These are phyloP conservation scores for Cordyceps fumosorosea DNA, from an alignment of 2,329 filamentous ascomycete genomes.

Conservation along the genomic window DNA sequence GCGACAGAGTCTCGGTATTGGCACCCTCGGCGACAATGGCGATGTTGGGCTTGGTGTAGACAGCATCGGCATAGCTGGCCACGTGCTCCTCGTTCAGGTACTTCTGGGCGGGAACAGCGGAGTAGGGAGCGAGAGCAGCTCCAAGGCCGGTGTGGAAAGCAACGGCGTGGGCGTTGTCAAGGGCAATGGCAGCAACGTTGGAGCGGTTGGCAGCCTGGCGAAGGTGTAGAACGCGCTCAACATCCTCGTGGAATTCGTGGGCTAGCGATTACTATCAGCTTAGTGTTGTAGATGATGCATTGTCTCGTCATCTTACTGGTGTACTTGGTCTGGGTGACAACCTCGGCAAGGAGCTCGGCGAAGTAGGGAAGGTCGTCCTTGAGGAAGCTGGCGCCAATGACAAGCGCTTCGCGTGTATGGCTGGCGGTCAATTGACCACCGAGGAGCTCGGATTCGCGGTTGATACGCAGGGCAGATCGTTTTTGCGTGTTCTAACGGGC, in stretches of 20 bases:
- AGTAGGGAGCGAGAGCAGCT: conserved; percentile 64
- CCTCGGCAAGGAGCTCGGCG: conserved; percentile 88
- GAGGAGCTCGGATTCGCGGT: conserved; percentile 89
- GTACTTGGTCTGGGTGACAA: conserved; percentile 82
- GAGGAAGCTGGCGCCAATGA: conserved; percentile 91
- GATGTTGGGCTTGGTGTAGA: conserved; percentile 85
- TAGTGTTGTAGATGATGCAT: background rate
- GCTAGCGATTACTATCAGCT: conserved; percentile 42
- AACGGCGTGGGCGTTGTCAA: conserved; percentile 78
- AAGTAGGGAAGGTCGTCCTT: conserved; percentile 96
- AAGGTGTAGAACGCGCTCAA: conserved; percentile 68
- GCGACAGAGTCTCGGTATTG: conserved; percentile 65
- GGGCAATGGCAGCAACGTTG: conserved; percentile 59
- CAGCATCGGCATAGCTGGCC: conserved; percentile 66
- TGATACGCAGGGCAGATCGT: conserved; percentile 86
- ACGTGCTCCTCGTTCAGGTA: conserved; percentile 75
- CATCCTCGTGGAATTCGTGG: conserved; percentile 85
- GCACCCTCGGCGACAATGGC: conserved; percentile 87
- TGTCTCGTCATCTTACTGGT: conserved; percentile 47
- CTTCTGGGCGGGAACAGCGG: conserved; percentile 64
- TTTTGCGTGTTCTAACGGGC: conserved; percentile 68
- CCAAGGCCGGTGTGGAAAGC: conserved; percentile 95
- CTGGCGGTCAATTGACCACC: conserved; percentile 82
- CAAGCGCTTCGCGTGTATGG: conserved; percentile 88
- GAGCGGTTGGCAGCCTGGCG: conserved; percentile 68